Percentiles rank a stretch among this genome's conserved stretches.
phyloP scores from a whole-genome alignment of 192 early-diverging fungal species.

The Dissophora globulifera region DNA sequence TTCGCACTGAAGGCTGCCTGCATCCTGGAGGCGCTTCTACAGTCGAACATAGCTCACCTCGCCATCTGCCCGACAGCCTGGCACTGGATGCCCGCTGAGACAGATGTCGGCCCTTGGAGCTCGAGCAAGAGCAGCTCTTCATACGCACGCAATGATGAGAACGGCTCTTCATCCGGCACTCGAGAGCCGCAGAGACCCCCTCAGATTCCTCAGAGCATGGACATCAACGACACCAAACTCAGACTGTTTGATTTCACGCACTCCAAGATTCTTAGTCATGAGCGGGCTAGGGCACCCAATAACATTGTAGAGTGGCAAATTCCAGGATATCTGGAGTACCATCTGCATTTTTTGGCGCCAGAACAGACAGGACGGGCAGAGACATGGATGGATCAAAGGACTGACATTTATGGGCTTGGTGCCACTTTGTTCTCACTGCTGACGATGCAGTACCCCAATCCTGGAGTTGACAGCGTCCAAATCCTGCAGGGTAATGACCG shows the following conservation, averaged over 20 bases:
- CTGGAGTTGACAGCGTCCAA: conserved; percentile 44
- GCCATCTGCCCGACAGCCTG: conserved; percentile 36
- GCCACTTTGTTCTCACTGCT: conserved; percentile 40
- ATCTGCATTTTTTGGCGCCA: conserved; percentile 41
- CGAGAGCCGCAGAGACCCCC: background rate
- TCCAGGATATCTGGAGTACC: conserved; percentile 45
- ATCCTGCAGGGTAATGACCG: conserved; percentile 36
- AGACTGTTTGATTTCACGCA: conserved; percentile 49
- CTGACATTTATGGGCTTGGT: conserved; percentile 42
- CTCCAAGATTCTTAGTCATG: conserved; percentile 47
- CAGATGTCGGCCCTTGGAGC: background rate
- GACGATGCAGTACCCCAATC: conserved; percentile 49
- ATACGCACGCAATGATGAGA: background rate
- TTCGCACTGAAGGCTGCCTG: conserved; percentile 40
- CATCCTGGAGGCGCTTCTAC: conserved; percentile 26
- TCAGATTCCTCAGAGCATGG: conserved; percentile 12
- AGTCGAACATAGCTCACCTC: conserved; percentile 27
- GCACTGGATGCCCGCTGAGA: conserved; percentile 27
- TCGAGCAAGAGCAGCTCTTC: background rate
- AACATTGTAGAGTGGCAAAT: conserved; percentile 51
- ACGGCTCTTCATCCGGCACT: background rate
- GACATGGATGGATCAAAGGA: conserved; percentile 52
- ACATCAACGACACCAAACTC: conserved; percentile 40
- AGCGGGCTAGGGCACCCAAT: conserved; percentile 46
- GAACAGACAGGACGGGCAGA: conserved; percentile 51